Evolutionary conservation across 805 yeast genomes (phyloP).

Genomic region (Lipomyces lipofer): DNA sequence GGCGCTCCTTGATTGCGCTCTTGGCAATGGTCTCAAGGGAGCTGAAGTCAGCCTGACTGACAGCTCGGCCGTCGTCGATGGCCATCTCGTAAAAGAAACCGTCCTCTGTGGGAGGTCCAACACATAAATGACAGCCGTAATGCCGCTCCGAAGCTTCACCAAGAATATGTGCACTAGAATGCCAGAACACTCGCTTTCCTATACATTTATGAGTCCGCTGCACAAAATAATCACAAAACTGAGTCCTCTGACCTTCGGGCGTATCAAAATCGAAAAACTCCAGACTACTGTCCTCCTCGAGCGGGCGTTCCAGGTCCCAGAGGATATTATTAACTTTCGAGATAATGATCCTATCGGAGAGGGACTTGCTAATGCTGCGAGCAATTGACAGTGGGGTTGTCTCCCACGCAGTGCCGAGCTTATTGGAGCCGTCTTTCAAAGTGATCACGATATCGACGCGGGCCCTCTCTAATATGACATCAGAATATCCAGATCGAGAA

Average conservation of each 20-base stretch:
- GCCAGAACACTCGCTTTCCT: slow-evolving; percentile 89
- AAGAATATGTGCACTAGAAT: slow-evolving; percentile 94
- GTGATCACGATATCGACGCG: slow-evolving; percentile 73
- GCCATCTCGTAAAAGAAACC: slow-evolving; percentile 98
- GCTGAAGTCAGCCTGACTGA: slow-evolving; percentile 79
- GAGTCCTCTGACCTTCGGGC: too few species aligned
- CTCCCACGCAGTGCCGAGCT: slow-evolving; percentile 82
- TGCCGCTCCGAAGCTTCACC: slow-evolving; percentile 99
- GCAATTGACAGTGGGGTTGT: slow-evolving; percentile 90
- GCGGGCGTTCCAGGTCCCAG: slow-evolving; percentile 95
- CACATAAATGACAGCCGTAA: slow-evolving; percentile 86
- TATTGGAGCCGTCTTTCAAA: slow-evolving; percentile 79
- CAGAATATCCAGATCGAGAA: not conserved
- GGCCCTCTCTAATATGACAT: slow-evolving; percentile 24
- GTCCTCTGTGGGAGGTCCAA: slow-evolving; percentile 97
- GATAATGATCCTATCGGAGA: slow-evolving; percentile 85
- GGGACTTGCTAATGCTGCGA: slow-evolving; percentile 76
- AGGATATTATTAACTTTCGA: slow-evolving; percentile 85
- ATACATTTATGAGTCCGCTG: not conserved
- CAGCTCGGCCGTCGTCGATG: slow-evolving; percentile 67
- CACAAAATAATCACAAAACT: not conserved
- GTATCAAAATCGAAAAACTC: slow-evolving; percentile 89
- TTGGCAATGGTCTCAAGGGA: slow-evolving; percentile 83
- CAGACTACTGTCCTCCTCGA: slow-evolving; percentile 67
- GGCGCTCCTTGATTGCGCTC: slow-evolving; percentile 90